A percentile compares a stretch with the other conserved stretches of the same genome.
Conservation (phyloP, 495 filamentous ascomycete species). For the Trichoderma gamsii region DNA sequence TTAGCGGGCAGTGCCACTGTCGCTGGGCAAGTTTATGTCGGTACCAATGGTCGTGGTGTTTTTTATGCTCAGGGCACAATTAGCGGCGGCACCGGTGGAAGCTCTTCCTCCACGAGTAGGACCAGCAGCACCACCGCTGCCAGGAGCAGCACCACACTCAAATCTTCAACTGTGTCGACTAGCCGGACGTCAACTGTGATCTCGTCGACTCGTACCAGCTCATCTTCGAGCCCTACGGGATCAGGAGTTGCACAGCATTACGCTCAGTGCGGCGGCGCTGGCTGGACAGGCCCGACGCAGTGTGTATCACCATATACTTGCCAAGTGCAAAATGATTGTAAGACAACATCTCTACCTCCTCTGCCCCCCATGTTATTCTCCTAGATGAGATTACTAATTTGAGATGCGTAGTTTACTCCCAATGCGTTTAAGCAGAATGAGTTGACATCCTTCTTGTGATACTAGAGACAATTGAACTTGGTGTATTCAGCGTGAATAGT, state of each 20-base stretch:
- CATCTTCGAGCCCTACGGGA: constrained; percentile 6
- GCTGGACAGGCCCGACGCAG: constrained; percentile 1
- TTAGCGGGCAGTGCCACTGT: constrained; percentile 45
- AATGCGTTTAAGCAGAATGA: not conserved
- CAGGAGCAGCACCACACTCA: not conserved
- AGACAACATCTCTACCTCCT: not conserved
- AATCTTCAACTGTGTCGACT: constrained; percentile 1
- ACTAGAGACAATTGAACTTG: not conserved
- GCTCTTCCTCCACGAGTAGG: constrained; percentile 3
- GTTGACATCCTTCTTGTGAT: not conserved
- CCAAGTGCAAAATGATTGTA: not conserved
- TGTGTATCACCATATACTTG: not conserved
- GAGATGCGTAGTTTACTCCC: not conserved
- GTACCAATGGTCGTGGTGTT: constrained; percentile 54
- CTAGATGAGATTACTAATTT: not conserved
- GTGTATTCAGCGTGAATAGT: too few species aligned
- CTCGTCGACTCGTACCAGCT: constrained; percentile 18
- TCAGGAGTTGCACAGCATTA: constrained; percentile 20
- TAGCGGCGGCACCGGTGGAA: not conserved
- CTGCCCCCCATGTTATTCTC: not conserved
- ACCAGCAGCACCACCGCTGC: not conserved
- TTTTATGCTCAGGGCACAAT: constrained; percentile 38
- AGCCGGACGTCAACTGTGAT: not conserved
- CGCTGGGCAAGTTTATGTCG: constrained; percentile 50
- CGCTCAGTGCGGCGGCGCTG: constrained; percentile 25